Base-by-base conservation (phyloP, 495 filamentous ascomycete genomes). In the Aspergillus sparsus region DNA sequence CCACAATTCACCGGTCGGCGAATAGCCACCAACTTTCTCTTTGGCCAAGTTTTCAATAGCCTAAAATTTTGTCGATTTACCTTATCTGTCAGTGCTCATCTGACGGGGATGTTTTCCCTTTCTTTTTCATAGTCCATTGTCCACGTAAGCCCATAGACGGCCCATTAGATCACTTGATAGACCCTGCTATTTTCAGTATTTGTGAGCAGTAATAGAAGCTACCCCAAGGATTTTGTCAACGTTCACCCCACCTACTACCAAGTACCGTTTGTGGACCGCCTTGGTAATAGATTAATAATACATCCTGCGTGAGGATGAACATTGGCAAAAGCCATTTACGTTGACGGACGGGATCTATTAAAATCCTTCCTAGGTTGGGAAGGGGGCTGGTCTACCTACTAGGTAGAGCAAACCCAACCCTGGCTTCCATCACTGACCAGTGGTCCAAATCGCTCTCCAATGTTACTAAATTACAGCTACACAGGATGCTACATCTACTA, bases 271-370 rank as follows among this genome's bases (percentile, higher is more conserved):
- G 7, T 1, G 63, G 60, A 10, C 60, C 51, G 15, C 63, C 63
- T 42, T 66, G n/a, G n/a, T n/a, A n/a, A n/a, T n/a, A n/a, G 63
- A 15, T 52, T 31, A 53, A 87, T 78, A 85, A 91, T 90, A 70
- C 77, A 75, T 1, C 87, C 87, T 0, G 82, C 86, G 4, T 84
- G 85, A 62, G 87, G 83, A 33, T 87, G n/a, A 86, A 11, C 85
- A 87, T 77, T 87, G 83, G 64, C 89, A 86, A 10, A 79, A 80
- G 10, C 87, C 87, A 5, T 83, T 87, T 18, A 89, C 79, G 62
- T 89, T 89, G 34, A 88, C 80, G 45, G 49, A 49, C 54, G 62
- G 50, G 1, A 89, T 85, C 36, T 72, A 74, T 62, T 87, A 79
- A 3, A 73, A 65, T 52, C 86, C 84, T 58, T 78, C 80, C 0